These are phyloP conservation scores for Beta macrorhiza DNA, from an alignment of 179 eudicot genomes.

Conservation along the genomic window DNA sequence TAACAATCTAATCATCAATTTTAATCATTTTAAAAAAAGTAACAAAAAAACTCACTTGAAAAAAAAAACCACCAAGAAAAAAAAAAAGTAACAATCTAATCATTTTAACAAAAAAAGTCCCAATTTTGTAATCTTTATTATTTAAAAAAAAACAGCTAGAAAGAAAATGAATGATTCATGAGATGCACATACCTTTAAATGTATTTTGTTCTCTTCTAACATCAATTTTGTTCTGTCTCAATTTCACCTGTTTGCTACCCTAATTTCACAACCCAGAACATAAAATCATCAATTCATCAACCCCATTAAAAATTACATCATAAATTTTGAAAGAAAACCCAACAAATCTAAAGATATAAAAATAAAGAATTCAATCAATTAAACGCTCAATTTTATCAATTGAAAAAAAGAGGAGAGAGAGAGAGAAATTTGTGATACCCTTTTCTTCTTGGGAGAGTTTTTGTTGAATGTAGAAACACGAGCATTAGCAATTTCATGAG, in stretches of 20 bases:
- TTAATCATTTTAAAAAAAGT: no score
- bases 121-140: neutral
- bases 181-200: conserved; percentile 27
- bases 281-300: conserved; percentile 6
- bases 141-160: neutral
- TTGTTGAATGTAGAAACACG: conserved; percentile 14
- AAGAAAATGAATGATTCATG: neutral
- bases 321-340: neutral
- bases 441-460: conserved; percentile 36
- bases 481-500: no score
- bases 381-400: neutral
- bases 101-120: neutral
- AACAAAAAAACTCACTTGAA: no score
- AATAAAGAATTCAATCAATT: neutral
- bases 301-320: neutral
- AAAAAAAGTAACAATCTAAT: no score
- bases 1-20: no score
- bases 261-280: conserved; percentile 6
- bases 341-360: neutral
- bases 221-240: conserved; percentile 35
- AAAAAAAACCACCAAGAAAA: no score
- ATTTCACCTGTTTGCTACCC: conserved; percentile 34
- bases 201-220: conserved; percentile 30
- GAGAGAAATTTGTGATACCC: conserved; percentile 18
- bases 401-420: neutral